Conservation (phyloP, 768 basidiomycete genomes). For the Leccinellum albellum region DNA sequence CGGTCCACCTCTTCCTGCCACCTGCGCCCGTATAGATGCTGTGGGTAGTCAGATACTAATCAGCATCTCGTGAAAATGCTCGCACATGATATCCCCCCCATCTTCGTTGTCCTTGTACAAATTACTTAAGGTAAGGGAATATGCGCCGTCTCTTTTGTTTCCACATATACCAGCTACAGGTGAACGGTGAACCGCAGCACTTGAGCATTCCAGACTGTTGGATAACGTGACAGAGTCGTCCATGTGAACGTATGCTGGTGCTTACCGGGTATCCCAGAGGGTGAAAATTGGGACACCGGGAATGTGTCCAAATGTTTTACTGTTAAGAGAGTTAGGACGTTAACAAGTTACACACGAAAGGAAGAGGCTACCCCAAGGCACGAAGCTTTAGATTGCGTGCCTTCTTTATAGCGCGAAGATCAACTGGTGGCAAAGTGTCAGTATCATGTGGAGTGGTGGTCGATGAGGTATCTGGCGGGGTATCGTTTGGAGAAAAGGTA, state of each 20-base stretch:
- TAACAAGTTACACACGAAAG: neutral
- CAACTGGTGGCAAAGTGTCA: neutral
- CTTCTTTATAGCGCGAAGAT: neutral
- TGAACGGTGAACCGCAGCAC: conserved; percentile 18
- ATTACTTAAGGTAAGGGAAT: conserved; percentile 20
- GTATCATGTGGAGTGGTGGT: neutral
- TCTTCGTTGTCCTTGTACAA: conserved; percentile 25
- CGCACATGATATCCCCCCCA: conserved; percentile 25
- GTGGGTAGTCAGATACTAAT: neutral
- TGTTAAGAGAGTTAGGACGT: neutral
- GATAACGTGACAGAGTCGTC: neutral
- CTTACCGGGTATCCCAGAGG: conserved; percentile 18
- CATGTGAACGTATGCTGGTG: neutral
- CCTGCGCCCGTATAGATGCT: conserved; percentile 30
- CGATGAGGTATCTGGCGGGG: neutral
- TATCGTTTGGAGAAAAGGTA: neutral
- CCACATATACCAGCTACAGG: conserved; percentile 19
- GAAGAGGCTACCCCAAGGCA: neutral
- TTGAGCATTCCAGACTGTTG: conserved; percentile 6
- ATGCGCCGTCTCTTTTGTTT: conserved; percentile 4
- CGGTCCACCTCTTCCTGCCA: conserved; percentile 12
- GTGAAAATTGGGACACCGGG: conserved; percentile 23
- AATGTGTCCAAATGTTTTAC: conserved; percentile 24
- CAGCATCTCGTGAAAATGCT: neutral
- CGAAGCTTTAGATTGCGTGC: neutral